A percentile compares a stretch with the other conserved stretches of the same genome.
phyloP scores from a whole-genome alignment of 2,329 filamentous ascomycete genomes.

The Alternaria metachromatica region DNA sequence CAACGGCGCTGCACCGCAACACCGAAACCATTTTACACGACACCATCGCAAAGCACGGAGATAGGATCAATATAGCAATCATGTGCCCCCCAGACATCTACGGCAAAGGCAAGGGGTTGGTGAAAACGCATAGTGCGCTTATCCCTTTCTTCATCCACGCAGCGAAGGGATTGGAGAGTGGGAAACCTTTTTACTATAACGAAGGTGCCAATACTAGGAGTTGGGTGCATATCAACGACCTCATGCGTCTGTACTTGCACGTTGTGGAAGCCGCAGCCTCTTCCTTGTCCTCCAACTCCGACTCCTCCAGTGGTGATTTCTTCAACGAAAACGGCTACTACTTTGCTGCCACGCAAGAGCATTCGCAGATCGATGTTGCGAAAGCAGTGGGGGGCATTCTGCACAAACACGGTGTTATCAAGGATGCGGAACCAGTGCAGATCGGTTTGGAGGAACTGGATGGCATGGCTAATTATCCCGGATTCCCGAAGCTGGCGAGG shows the following conservation, averaged over 20 bases:
- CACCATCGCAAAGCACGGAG: conserved; percentile 48
- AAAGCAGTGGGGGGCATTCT: neutral
- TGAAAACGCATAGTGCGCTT: conserved; percentile 53
- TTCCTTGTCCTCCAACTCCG: no score
- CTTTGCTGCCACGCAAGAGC: conserved; percentile 51
- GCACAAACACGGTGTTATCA: conserved; percentile 26
- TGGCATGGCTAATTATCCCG: conserved; percentile 22
- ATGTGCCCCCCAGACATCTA: conserved; percentile 72
- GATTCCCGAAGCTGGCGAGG: conserved; percentile 33
- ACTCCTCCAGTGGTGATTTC: conserved; percentile 41
- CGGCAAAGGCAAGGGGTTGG: conserved; percentile 61
- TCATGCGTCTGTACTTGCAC: conserved; percentile 60
- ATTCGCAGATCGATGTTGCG: conserved; percentile 37
- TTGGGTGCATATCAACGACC: conserved; percentile 64
- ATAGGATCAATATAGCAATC: conserved; percentile 55
- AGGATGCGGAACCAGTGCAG: conserved; percentile 27
- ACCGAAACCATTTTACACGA: conserved; percentile 71
- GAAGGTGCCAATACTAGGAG: conserved; percentile 64
- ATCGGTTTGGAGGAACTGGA: conserved; percentile 37
- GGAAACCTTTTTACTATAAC: conserved; percentile 58
- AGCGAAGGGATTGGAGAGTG: conserved; percentile 49
- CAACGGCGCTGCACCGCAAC: conserved; percentile 65
- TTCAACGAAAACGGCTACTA: conserved; percentile 64
- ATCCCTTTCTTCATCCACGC: conserved; percentile 50
- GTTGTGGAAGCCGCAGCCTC: conserved; percentile 62